phyloP scores from a whole-genome alignment of 208 protist genomes.

The Giardia duodenalis region DNA sequence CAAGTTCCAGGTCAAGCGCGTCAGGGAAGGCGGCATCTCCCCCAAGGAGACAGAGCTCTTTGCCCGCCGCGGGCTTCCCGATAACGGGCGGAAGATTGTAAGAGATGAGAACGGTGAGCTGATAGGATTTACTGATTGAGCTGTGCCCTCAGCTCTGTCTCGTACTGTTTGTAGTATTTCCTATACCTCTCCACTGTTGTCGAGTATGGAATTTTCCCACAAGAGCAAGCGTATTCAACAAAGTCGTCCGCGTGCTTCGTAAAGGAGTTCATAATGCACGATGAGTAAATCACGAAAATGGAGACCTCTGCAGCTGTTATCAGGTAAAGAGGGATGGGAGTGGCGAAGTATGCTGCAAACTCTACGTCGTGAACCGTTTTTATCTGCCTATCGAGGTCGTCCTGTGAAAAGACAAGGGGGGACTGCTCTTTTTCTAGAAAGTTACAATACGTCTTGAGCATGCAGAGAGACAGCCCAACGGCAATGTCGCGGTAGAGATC shows the following conservation, averaged over 20 bases:
- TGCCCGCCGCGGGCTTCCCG: background rate
- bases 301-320: background rate
- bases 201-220: too few relatives aligned
- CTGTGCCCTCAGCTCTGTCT: too few relatives aligned
- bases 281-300: background rate
- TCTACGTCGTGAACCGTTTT: background rate
- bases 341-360: background rate
- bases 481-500: background rate
- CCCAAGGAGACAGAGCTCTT: background rate
- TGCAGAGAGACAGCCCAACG: background rate
- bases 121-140: too few relatives aligned
- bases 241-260: too few relatives aligned
- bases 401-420: too few relatives aligned
- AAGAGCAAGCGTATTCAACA: too few relatives aligned
- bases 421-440: too few relatives aligned
- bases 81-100: background rate
- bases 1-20: background rate
- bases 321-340: background rate
- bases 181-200: too few relatives aligned
- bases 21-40: background rate
- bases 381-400: background rate
- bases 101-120: too few relatives aligned
- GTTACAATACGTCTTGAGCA: background rate
- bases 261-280: too few relatives aligned
- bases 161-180: too few relatives aligned